These are phyloP conservation scores for Tephrocybe sp. DNA, from an alignment of 768 basidiomycete species.

Conservation along the genomic window DNA sequence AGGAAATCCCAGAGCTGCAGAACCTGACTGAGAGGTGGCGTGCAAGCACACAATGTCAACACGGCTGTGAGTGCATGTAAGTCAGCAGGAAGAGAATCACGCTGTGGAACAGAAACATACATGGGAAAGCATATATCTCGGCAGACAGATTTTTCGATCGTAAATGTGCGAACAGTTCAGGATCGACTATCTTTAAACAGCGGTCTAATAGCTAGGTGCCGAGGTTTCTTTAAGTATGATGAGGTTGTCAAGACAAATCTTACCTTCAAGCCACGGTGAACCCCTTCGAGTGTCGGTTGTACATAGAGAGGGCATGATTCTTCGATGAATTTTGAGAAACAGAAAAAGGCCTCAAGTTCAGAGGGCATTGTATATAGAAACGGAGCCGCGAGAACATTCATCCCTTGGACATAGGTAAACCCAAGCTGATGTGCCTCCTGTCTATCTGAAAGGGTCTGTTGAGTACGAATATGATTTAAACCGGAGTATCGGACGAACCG, in stretches of 20 bases:
- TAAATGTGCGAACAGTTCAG: constrained; percentile 78
- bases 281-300: constrained; percentile 93
- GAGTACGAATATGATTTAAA: neutral
- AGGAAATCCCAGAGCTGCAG: constrained; percentile 97
- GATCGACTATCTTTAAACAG: constrained; percentile 90
- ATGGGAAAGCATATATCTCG: constrained; percentile 97
- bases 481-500: constrained; percentile 49
- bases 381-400: constrained; percentile 98
- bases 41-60: constrained; percentile 94
- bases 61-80: constrained; percentile 55
- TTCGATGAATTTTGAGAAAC: constrained; percentile 96
- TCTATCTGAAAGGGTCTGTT: constrained; percentile 47
- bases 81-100: neutral
- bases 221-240: neutral
- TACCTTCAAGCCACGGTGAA: constrained; percentile 93
- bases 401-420: constrained; percentile 98
- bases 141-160: constrained; percentile 91
- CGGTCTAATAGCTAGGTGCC: constrained; percentile 80
- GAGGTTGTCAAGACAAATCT: neutral
- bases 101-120: constrained; percentile 43
- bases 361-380: constrained; percentile 98
- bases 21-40: constrained; percentile 94
- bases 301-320: constrained; percentile 95
- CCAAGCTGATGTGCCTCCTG: constrained; percentile 78
- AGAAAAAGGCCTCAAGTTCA: constrained; percentile 97